These are phyloP conservation scores for Mortierella sp. DNA, from an alignment of 371 early-diverging fungal genomes.

Conservation along the genomic window DNA sequence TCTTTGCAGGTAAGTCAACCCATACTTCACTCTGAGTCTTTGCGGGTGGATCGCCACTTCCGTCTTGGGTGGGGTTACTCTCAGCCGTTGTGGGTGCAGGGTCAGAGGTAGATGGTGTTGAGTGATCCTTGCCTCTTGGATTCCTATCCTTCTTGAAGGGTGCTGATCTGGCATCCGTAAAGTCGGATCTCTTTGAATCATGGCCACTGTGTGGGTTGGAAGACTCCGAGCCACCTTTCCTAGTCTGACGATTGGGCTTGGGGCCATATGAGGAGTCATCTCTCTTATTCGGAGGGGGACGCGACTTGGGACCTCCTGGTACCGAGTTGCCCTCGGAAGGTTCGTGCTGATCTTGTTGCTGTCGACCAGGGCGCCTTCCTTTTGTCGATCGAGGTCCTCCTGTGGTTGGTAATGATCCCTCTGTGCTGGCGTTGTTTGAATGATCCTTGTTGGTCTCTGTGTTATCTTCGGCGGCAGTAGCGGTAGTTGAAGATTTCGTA, in stretches of 20 bases:
- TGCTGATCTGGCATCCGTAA: background rate
- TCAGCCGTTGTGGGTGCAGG: background rate
- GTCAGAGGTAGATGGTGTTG: background rate
- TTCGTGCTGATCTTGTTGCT: background rate
- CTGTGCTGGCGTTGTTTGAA: too few relatives aligned
- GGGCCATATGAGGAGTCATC: slow-evolving; percentile 1
- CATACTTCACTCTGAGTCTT: background rate
- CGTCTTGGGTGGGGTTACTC: background rate
- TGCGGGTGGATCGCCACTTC: background rate
- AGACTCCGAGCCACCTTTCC: background rate
- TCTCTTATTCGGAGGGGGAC: background rate
- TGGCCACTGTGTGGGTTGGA: too few relatives aligned
- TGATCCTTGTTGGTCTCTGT: background rate
- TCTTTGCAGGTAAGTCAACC: background rate
- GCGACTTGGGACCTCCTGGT: background rate
- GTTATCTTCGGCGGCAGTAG: background rate
- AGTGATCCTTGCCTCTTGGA: background rate
- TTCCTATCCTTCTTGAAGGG: background rate
- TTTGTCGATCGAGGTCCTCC: slow-evolving; percentile 5
- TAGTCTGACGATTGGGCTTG: background rate
- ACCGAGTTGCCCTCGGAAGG: background rate
- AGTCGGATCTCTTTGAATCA: background rate
- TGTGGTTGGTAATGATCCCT: background rate
- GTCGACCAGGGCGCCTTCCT: background rate
- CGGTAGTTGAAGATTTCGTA: background rate